A percentile compares a stretch with the other conserved stretches of the same genome.
phyloP scores from a whole-genome alignment of 371 early-diverging fungal species.

The Parasitella parasitica region DNA sequence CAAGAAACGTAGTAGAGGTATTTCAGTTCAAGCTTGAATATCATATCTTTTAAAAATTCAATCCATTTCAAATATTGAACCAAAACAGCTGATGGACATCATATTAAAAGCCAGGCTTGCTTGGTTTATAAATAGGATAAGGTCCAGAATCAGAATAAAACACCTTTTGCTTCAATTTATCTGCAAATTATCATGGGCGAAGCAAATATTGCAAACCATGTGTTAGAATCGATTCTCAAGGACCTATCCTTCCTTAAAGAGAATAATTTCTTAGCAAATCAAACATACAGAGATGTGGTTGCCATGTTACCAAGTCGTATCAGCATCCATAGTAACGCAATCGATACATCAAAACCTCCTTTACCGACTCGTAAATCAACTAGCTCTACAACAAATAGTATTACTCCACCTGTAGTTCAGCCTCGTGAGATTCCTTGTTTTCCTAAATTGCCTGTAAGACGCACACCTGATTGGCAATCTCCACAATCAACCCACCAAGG shows the following conservation, averaged over 20 bases:
- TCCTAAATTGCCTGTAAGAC: slow-evolving; percentile 41
- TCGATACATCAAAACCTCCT: slow-evolving; percentile 25
- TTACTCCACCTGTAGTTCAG: slow-evolving; percentile 7
- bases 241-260: slow-evolving; percentile 45
- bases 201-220: slow-evolving; percentile 35
- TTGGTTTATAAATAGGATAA: background rate
- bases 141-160: background rate
- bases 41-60: too few relatives aligned
- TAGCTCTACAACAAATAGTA: background rate
- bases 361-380: slow-evolving; percentile 45
- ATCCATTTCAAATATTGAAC: too few relatives aligned
- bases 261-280: slow-evolving; percentile 30
- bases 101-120: background rate
- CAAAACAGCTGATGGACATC: too few relatives aligned
- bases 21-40: background rate
- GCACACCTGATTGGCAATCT: slow-evolving; percentile 24
- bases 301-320: slow-evolving; percentile 32
- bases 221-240: slow-evolving; percentile 43
- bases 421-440: slow-evolving; percentile 19
- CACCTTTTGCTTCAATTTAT: background rate
- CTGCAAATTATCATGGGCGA: slow-evolving; percentile 15
- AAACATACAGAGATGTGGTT: slow-evolving; percentile 38
- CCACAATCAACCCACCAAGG: background rate
- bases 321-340: background rate
- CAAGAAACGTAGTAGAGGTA: background rate